Base-by-base conservation (phyloP, 2,329 filamentous ascomycete genomes). In the Aspergillus nomiae region DNA sequence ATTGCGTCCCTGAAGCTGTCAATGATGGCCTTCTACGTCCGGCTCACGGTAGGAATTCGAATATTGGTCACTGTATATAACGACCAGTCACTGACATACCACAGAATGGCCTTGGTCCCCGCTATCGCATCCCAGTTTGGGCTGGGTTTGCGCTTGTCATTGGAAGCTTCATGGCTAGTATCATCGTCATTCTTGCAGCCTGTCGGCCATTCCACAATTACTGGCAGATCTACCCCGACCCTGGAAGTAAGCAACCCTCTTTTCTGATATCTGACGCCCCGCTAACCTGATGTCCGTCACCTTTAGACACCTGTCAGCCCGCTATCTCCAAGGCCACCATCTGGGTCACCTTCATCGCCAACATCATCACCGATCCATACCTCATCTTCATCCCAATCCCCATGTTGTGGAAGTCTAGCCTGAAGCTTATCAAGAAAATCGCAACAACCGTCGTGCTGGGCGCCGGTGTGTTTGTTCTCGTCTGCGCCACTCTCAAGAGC, bases 171-270 rank as follows among this genome's bases (percentile, higher is more conserved):
- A 24, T 86, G 10, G 77, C 77, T 0, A 80, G 80, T 10, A 70
- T 84, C 14, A 71, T 85, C 36, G 80, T 81, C 2, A 78, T 86
- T 14, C 77, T 85, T 21, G 70, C 82, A 1, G 77, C 80, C 30
- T 88, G 86, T 65, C 76, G 77, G 8, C 85, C 85, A 2, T 80
- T 87, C 45, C 65, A 76, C 38, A 78, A 78, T 24, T 82, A 84
- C 67, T 88, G 85, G 84, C 84, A 87, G 70, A 85, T 88, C 58
- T 77, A 81, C 57, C 86, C 86, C 0, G 76, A 87, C 32, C 85
- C 85, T 1, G 84, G 85, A 24, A 80, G 83, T 84, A 69, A 73
- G 82, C 75, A 10, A 26, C 19, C 7, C 19, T 8, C 4, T 36
- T n/a, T 55, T 64, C 34, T 59, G 41, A 36, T 28, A 26, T 36